These are phyloP conservation scores for Heliocybe sulcata DNA, from an alignment of 1,284 basidiomycete species.

Conservation along the genomic window DNA sequence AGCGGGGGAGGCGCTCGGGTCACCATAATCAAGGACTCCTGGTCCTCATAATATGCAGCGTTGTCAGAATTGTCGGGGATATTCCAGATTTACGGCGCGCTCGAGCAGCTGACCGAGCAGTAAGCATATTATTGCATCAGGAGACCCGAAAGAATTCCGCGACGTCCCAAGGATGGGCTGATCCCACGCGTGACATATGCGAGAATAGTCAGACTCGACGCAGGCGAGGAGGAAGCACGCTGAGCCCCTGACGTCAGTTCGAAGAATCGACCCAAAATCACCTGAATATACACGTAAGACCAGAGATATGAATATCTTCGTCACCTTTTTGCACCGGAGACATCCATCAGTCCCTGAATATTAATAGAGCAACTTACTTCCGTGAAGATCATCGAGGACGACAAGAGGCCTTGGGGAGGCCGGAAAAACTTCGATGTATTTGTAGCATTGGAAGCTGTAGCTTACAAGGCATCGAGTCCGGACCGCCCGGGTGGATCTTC, in stretches of 20 bases:
- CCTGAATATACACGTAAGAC: too few relatives aligned
- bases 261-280: background rate
- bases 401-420: too few relatives aligned
- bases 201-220: background rate
- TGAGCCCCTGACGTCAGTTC: background rate
- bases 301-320: too few relatives aligned
- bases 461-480: too few relatives aligned
- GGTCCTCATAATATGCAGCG: background rate
- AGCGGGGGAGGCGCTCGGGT: background rate
- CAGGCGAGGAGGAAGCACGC: background rate
- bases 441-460: too few relatives aligned
- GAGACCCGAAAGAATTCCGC: background rate
- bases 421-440: too few relatives aligned
- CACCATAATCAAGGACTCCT: background rate
- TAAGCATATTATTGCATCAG: background rate
- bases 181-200: background rate
- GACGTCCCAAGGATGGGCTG: background rate
- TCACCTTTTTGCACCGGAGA: too few relatives aligned
- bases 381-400: too few relatives aligned
- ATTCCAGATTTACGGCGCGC: background rate
- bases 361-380: too few relatives aligned
- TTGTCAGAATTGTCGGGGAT: background rate
- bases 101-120: background rate
- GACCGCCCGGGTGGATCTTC: too few relatives aligned
- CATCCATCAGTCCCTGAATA: too few relatives aligned